Percentiles rank a stretch among this genome's conserved stretches.
phyloP scores from a whole-genome alignment of 2,329 filamentous ascomycete genomes.

The Fusarium tjaetaba region DNA sequence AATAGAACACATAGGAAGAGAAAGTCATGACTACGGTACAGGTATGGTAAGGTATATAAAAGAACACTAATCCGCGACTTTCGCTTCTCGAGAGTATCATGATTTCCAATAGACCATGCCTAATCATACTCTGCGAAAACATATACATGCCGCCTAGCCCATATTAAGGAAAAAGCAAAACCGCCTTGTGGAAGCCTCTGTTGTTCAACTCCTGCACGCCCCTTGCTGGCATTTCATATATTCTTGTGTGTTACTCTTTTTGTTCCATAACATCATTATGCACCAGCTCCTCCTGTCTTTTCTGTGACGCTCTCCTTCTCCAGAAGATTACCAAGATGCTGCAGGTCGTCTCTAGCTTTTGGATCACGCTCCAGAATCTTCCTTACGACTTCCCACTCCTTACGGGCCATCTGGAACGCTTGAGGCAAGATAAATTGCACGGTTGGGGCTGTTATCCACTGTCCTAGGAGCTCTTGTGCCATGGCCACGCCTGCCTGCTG shows the following conservation, averaged over 20 bases:
- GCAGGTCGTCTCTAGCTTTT: constrained; percentile 70
- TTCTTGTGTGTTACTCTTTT: background rate
- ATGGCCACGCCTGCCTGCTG: constrained; percentile 64
- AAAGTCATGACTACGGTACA: background rate
- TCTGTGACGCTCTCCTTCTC: constrained; percentile 57
- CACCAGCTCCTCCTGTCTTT: constrained; percentile 18
- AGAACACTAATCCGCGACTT: background rate
- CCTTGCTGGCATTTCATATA: background rate
- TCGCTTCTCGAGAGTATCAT: constrained; percentile 10
- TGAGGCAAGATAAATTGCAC: constrained; percentile 76
- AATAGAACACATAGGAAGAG: background rate
- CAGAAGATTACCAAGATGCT: constrained; percentile 64
- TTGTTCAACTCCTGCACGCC: constrained; percentile 17
- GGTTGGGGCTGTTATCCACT: constrained; percentile 69
- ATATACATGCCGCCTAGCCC: background rate
- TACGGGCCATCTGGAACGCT: constrained; percentile 72
- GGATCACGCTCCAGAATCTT: constrained; percentile 74
- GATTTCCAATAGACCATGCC: constrained; percentile 21
- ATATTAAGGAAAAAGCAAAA: background rate
- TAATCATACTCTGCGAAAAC: constrained; percentile 1
- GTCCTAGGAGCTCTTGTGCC: constrained; percentile 72
- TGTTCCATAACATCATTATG: constrained; percentile 7
- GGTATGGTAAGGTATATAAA: background rate
- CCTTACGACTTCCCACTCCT: constrained; percentile 79
- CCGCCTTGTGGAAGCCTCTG: background rate